A percentile compares a stretch with the other conserved stretches of the same genome.
Conservation (phyloP, 345 rosid species). For the Aquilaria yunnanensis region DNA sequence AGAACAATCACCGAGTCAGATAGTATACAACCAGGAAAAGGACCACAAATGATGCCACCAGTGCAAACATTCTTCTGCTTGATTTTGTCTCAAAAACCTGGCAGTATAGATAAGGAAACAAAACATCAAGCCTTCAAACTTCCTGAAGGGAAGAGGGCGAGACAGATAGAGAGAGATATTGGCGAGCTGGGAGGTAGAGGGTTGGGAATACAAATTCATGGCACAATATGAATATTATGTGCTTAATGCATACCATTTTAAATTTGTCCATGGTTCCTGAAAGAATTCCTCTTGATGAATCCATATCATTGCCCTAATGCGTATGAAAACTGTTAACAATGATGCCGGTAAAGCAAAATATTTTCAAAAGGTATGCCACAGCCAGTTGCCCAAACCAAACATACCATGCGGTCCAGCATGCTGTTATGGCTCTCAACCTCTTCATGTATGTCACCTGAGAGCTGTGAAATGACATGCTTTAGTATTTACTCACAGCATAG, state of each 20-base stretch:
- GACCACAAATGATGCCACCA: conserved; percentile 80
- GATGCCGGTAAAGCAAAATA: background rate
- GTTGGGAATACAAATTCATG: background rate
- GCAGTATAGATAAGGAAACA: background rate
- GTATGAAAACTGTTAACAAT: conserved; percentile 15
- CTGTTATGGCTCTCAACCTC: conserved; percentile 86
- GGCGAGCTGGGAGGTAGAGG: conserved; percentile 3
- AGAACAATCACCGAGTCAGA: conserved; percentile 52
- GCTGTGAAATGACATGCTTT: conserved; percentile 31
- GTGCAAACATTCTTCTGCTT: conserved; percentile 79
- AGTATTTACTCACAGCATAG: conserved; percentile 8
- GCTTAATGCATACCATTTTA: conserved; percentile 53
- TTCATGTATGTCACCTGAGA: conserved; percentile 85
- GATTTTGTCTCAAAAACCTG: conserved; percentile 95
- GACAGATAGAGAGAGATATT: background rate
- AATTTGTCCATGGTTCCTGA: conserved; percentile 96
- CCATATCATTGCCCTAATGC: conserved; percentile 90
- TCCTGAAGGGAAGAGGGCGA: too few relatives aligned
- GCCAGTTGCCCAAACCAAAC: conserved; percentile 1
- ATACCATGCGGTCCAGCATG: conserved; percentile 85
- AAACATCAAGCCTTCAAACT: too few relatives aligned
- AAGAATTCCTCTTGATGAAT: conserved; percentile 80
- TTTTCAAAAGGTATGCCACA: background rate
- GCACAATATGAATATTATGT: background rate
- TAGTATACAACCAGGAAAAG: conserved; percentile 80